Evolutionary conservation across 163 green algal genomes (phyloP).

Genomic region (Chloromonas sp.): DNA sequence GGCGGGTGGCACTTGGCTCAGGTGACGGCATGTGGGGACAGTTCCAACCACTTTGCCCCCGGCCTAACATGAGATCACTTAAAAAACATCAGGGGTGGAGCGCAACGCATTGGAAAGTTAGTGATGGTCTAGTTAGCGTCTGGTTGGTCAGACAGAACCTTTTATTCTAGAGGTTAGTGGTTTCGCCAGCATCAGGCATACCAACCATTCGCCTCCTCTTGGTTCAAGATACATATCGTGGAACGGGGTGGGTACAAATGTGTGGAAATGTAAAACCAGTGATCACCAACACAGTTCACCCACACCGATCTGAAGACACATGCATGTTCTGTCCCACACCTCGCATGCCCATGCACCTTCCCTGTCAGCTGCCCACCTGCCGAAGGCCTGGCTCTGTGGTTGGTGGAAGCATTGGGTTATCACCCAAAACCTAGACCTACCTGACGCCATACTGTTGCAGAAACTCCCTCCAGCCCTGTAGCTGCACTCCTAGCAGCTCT

Average conservation of each 20-base stretch:
- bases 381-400: neutral
- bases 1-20: neutral
- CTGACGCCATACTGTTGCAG: neutral
- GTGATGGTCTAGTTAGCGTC: too few species aligned
- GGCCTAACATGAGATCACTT: neutral
- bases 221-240: too few species aligned
- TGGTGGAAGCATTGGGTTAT: too few species aligned
- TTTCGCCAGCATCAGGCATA: too few species aligned
- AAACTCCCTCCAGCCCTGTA: neutral
- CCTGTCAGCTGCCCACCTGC: neutral
- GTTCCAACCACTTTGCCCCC: neutral
- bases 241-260: too few species aligned
- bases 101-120: too few species aligned
- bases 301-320: neutral
- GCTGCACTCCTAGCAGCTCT: neutral
- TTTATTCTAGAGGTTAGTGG: too few species aligned
- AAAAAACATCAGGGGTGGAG: too few species aligned
- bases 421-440: neutral
- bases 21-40: neutral
- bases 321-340: neutral
- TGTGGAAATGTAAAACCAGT: too few species aligned
- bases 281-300: too few species aligned
- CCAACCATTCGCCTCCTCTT: too few species aligned
- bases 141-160: too few species aligned
- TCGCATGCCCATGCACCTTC: neutral